Base-by-base conservation (phyloP, 2,329 filamentous ascomycete species). In the Neonectria magnoliae region DNA sequence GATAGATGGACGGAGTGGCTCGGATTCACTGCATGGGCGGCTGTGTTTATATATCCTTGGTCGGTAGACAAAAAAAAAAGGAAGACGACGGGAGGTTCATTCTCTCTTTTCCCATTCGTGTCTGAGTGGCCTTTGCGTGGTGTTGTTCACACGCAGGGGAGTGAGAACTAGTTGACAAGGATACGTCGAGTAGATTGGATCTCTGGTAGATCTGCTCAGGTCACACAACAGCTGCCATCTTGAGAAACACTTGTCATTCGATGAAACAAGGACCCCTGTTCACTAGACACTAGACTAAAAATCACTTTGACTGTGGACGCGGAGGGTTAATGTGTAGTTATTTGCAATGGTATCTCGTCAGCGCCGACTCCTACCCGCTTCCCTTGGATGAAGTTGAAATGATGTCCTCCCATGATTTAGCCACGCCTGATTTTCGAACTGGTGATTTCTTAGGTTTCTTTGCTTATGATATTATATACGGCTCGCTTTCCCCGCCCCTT, bases 291-390 rank as follows among this genome's bases (percentile, higher is more conserved):
- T 25, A n/a, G 25, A 25, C 25, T 25, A 6, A 25, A 29, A 41
- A 50, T 48, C 38, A 58, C 33, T 29, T 31, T 27, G 14, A 62
- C 45, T n/a, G 16, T 42, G 4, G 38, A 11, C n/a, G 8, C 38
- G 11, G 11, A 56, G 27, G 25, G 52, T 52, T 50, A 47, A 18
- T 55, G 45, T 60, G 27, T 62, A 38, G 36, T 62, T 65, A 68
- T 68, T 67, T 74, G 68, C 64, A 74, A 74, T 74, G 72, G 72
- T 74, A 74, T 74, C 72, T 74, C 65, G 67, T 70, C 72, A 69
- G 70, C 70, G 71, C 72, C 71, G 69, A 74, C 72, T 73, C 72
- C 71, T 70, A 67, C 71, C 70, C 71, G 68, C 69, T 69, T 73
- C 52, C 68, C 63, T 70, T 62, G 65, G 60, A 69, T 67, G 68